phyloP scores from a whole-genome alignment of 805 yeast genomes.

The Cyberlindnera sargentensis region DNA sequence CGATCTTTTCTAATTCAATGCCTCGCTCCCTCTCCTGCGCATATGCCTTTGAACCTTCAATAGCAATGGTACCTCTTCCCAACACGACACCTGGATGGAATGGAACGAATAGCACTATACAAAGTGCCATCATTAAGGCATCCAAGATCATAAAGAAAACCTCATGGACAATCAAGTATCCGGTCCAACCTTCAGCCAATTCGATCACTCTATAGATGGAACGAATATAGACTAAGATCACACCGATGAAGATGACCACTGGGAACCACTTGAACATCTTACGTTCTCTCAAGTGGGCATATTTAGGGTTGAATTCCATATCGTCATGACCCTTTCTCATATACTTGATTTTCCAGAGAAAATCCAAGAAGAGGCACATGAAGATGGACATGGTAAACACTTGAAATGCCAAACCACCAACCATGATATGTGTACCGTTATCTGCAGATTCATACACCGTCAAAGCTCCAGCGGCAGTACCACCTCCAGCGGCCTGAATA shows the following conservation, averaged over 20 bases:
- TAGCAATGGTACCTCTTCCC: constrained; percentile 7
- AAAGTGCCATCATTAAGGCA: constrained; percentile 52
- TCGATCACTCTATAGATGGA: constrained; percentile 71
- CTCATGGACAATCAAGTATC: constrained; percentile 56
- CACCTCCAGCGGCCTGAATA: constrained; percentile 76
- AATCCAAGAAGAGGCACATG: constrained; percentile 40
- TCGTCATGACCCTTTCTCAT: constrained; percentile 19
- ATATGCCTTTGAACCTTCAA: constrained; percentile 1
- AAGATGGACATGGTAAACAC: constrained; percentile 63
- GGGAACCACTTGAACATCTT: constrained; percentile 37
- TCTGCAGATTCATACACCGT: constrained; percentile 24
- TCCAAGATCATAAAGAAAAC: constrained; percentile 53
- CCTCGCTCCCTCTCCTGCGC: not conserved
- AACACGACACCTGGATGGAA: constrained; percentile 61
- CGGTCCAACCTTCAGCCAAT: constrained; percentile 65
- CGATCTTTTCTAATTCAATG: not conserved
- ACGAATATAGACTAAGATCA: constrained; percentile 51
- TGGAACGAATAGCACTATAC: constrained; percentile 38
- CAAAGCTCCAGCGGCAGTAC: constrained; percentile 36
- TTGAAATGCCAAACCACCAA: constrained; percentile 75
- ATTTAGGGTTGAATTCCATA: constrained; percentile 32
- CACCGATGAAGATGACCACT: constrained; percentile 37
- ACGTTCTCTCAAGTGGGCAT: constrained; percentile 28
- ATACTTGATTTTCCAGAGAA: constrained; percentile 31
- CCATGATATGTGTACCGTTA: constrained; percentile 60